phyloP scores from a whole-genome alignment of 371 early-diverging fungal species.

The Mucor lusitanicus region DNA sequence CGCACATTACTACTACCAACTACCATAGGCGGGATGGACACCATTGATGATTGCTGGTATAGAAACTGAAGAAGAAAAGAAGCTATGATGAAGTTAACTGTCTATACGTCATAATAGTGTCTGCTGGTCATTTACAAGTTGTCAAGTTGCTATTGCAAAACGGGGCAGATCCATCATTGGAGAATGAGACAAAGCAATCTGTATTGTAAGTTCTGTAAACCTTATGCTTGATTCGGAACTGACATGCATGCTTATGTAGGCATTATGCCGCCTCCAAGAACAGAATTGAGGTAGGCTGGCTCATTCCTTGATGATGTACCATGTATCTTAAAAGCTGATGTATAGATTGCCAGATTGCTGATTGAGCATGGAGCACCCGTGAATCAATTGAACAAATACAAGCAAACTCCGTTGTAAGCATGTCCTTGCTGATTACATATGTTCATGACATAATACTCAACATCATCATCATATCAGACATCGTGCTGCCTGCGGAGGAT shows the following conservation, averaged over 20 bases:
- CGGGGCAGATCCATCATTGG: conserved; percentile 45
- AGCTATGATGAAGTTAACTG: neutral
- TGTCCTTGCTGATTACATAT: neutral
- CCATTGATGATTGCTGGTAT: conserved; percentile 66
- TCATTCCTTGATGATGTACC: too few species aligned
- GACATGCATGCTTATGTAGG: conserved; percentile 23
- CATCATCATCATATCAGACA: conserved; percentile 35
- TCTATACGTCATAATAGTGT: conserved; percentile 37
- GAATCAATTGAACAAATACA: conserved; percentile 47
- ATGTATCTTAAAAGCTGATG: neutral
- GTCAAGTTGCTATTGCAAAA: conserved; percentile 44
- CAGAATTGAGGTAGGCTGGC: conserved; percentile 37
- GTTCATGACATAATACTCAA: neutral
- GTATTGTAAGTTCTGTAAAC: conserved; percentile 47
- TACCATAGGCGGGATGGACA: conserved; percentile 56
- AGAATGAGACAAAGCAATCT: conserved; percentile 58
- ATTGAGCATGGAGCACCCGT: conserved; percentile 46
- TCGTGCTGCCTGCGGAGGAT: conserved; percentile 54
- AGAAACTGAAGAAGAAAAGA: neutral
- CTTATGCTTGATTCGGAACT: neutral
- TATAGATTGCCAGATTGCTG: conserved; percentile 38
- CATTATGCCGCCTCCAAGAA: conserved; percentile 63
- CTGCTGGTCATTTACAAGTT: conserved; percentile 54
- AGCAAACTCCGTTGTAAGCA: conserved; percentile 58
- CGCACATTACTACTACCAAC: neutral